Base-by-base conservation (phyloP, 306 rosid species). In the Oxytropis ochrocephala region DNA sequence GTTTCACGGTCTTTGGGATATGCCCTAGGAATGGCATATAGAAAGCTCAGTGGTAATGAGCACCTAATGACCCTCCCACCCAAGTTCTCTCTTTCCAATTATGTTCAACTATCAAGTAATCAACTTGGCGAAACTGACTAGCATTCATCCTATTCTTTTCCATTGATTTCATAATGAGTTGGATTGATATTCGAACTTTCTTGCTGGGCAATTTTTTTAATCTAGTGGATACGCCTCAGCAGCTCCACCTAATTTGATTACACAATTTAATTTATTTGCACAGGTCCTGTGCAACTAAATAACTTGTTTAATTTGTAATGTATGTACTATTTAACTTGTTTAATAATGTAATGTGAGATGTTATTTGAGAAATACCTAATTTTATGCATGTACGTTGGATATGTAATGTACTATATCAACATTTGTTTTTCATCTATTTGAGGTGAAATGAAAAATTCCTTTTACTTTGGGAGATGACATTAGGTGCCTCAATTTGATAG, bases 1-100 rank as follows among this genome's bases (percentile, higher is more conserved):
- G 98, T 93, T 11, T 76, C 83, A 0, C 70, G 91, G 55, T 94
- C 96, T 33, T 81, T 90, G 68, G 97, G 98, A 32, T 90, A 86
- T 79, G 64, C 90, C 35, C 50, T 93, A 50, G 97, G 98, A 79
- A 72, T 85, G 70, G 93, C 98, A 42, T 44, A 75, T 53, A 80
- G 72, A 61, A 86, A 88, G 78, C 79, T 71, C 24, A 72, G 79
- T 6, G 79, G 83, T 58, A 73, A 77, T 67, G 90, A 82, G 55
- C 90, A 84, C 1, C 84, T 83, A 47, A 54, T 88, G 73, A 80
- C 80, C 56, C 96, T 90, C 32, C 98, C 97, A 5, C 80, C 60
- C 12, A 83, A 90, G 62, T 93, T 93, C 44, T 83, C 97, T 71
- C 93, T 61, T 71, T 93, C 98, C 17, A 86, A 73, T 80, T 79